phyloP scores from a whole-genome alignment of 2,329 filamentous ascomycete genomes.

The Anisogramma anomala region DNA sequence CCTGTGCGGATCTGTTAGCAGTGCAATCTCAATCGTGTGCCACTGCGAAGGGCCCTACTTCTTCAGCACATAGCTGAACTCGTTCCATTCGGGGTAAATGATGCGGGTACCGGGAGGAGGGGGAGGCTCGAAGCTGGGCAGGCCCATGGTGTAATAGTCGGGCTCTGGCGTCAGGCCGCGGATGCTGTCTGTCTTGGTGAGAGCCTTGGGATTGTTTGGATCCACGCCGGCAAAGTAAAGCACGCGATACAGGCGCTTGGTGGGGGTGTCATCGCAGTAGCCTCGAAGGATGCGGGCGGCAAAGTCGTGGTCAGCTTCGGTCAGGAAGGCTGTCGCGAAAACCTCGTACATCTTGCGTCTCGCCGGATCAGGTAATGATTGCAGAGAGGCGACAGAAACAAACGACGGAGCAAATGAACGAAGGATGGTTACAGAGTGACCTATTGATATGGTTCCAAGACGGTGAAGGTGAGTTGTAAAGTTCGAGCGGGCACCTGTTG shows the following conservation, averaged over 20 bases:
- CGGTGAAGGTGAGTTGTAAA: no score
- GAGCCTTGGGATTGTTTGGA: conserved; percentile 11
- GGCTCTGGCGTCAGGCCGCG: conserved; percentile 8
- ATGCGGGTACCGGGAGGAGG: neutral
- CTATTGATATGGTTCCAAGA: no score
- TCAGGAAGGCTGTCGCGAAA: conserved; percentile 44
- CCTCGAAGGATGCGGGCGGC: conserved; percentile 44
- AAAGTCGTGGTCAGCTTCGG: conserved; percentile 35
- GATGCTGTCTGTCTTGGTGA: conserved; percentile 17
- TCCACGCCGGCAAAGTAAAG: conserved; percentile 40
- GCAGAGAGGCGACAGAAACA: no score
- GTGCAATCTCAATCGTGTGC: no score
- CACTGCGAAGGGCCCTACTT: conserved; percentile 12
- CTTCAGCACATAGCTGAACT: conserved; percentile 41
- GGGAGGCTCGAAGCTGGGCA: conserved; percentile 5
- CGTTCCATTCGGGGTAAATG: conserved; percentile 31
- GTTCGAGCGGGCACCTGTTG: no score
- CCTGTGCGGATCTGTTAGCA: no score
- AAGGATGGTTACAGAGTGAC: no score
- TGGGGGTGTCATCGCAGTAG: conserved; percentile 44
- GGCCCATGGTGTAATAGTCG: conserved; percentile 9
- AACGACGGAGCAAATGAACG: no score
- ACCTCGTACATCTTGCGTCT: conserved; percentile 48
- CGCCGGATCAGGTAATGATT: no score
- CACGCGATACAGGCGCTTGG: conserved; percentile 37